Base-by-base conservation (phyloP, 768 basidiomycete species). In the Mycena amicta region DNA sequence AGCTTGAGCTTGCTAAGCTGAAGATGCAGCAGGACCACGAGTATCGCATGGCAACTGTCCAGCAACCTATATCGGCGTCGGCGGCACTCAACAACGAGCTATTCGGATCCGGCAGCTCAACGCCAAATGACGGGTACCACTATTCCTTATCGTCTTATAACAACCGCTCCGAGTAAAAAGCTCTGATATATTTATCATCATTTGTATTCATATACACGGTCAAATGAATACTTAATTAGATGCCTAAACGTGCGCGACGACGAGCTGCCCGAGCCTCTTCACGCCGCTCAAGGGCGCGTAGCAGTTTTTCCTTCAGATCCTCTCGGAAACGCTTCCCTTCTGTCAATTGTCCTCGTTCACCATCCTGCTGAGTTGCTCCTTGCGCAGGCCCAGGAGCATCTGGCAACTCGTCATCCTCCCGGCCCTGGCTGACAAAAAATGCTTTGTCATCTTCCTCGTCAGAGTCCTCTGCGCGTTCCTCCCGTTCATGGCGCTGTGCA, bases 301-400 rank as follows among this genome's bases (percentile, higher is more conserved):
- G 18, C 33, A 37, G 33, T 18, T 37, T 37, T 15, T 46, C 41
- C 25, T 59, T 59, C 43, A 59, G 26, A 8, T 2, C 18, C 33
- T 59, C 52, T 8, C 57, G 33, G 27, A 59, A 53, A 27, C 25
- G 52, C 25, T 59, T 59, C 1, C 56, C 57, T 18, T 22, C 37
- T 2, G 12, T 37, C 20, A 31, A 16, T 8, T 26, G 29, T 8
- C 33, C 43, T 13, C 51, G 41, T 23, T 59, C 46, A 16, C 18
- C 33, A 18, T 8, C 18, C 18, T 8, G 33, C 33, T 37, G 8
- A 18, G 33, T 18, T 37, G 8, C 18, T 18, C 18, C 33, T 18
- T 18, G 33, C 33, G 8, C 8, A 37, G 8, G 33, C 33, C 18
- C 33, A 37, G 8, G 33, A 37, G 18, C 33, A 37, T 37, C 33